A percentile compares a stretch with the other conserved stretches of the same genome.
Conservation (phyloP, 106 monocot genomes). For the Platanthera zijinensis region DNA sequence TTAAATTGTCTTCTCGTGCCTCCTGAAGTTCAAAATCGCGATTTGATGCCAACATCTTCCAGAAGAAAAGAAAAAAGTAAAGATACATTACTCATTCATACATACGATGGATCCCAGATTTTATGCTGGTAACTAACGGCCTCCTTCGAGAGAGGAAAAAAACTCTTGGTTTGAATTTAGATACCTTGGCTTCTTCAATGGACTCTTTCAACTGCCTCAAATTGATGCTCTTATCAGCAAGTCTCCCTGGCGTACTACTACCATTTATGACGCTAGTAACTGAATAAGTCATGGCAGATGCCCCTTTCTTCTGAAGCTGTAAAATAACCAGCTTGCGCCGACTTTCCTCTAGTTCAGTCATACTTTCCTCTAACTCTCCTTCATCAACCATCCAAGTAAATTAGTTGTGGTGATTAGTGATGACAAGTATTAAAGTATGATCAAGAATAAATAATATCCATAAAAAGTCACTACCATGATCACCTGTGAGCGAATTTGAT, state of each 20-base stretch:
- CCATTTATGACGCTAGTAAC: conserved; percentile 48
- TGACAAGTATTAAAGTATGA: background rate
- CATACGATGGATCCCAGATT: background rate
- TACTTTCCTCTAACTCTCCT: conserved; percentile 89
- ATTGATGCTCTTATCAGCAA: conserved; percentile 42
- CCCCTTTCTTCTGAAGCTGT: conserved; percentile 76
- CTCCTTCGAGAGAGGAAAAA: background rate
- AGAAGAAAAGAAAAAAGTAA: conserved; percentile 1
- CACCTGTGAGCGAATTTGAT: background rate
- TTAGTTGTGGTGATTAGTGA: background rate
- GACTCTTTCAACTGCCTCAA: conserved; percentile 64
- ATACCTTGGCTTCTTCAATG: conserved; percentile 88
- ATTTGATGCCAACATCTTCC: conserved; percentile 58
- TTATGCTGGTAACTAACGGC: conserved; percentile 2
- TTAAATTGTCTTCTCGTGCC: conserved; percentile 63
- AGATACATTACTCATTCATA: background rate
- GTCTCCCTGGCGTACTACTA: conserved; percentile 47
- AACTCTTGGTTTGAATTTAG: background rate
- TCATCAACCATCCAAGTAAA: background rate
- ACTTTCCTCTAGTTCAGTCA: conserved; percentile 96
- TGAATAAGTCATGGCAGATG: conserved; percentile 36
- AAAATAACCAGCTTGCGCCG: conserved; percentile 77
- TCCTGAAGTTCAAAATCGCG: conserved; percentile 87
- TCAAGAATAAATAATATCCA: background rate
- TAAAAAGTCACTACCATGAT: background rate